Base-by-base conservation (phyloP, 2,329 filamentous ascomycete genomes). In the Shiraia bambusicola region DNA sequence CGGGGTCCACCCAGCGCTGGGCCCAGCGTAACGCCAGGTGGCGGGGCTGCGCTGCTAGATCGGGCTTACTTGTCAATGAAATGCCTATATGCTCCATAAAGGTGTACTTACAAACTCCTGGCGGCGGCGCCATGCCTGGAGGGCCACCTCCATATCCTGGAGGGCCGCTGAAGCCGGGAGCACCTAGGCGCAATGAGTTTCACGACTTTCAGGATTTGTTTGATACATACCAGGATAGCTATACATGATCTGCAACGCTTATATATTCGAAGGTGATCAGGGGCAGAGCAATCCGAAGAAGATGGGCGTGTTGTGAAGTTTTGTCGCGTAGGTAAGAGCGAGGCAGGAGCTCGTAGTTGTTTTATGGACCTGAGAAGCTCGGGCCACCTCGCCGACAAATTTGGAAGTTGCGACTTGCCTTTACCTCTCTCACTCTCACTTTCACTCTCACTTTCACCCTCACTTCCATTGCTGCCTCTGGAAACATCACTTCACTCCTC, bases 1-100 rank as follows among this genome's bases (percentile, higher is more conserved):
- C 81, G 87, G 67, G 87, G 87, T 76, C 87, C 84, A 74, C 84
- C 87, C 73, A 87, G 80, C 75, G 88, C 86, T 59, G 84, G 75
- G 30, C 86, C 86, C 66, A 84, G 82, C 66, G 80, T 83, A 67
- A 90, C 88, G 66, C 89, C 90, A 60, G 90, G 90, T 69, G 83
- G 90, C 69, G 83, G 83, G 67, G 76, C 72, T 14, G 45, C 49
- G n/a, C 45, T 45, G 32, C 49, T 47, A 14, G 53, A 8, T 49
- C 1, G 42, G 45, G 31, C 26, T 49, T 52, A 14, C 2, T 16
- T 43, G 34, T 52, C 13, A 50, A 44, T 27, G 11, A 15, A 19
- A 16, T 26, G 19, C 11, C 9, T 5, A 12, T 2, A 13, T 16
- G 25, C 24, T 6, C 34, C 19, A 25, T 11, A 22, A 25, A 15